These are phyloP conservation scores for Penicillium freii DNA, from an alignment of 2,329 filamentous ascomycete species.

Conservation along the genomic window DNA sequence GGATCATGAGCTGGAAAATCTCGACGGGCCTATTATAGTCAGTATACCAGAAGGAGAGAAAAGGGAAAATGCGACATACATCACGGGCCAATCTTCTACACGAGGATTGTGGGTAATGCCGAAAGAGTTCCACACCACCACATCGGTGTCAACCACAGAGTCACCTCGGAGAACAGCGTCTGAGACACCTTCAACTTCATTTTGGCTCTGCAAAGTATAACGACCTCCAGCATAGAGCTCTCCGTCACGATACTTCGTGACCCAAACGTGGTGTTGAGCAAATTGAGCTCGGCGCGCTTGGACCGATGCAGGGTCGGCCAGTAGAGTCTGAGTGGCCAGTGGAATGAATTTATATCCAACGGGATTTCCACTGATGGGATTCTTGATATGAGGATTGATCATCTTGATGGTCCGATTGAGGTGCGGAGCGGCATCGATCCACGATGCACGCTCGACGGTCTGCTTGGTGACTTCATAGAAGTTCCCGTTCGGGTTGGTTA, in stretches of 20 bases:
- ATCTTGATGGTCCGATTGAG: slow-evolving; percentile 57
- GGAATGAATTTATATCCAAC: slow-evolving; percentile 58
- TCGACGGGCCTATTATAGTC: slow-evolving; percentile 34
- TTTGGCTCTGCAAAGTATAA: slow-evolving; percentile 54
- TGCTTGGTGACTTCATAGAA: slow-evolving; percentile 51
- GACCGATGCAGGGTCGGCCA: slow-evolving; percentile 54
- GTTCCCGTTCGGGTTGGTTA: slow-evolving; percentile 53
- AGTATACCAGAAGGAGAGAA: not conserved
- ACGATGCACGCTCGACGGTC: slow-evolving; percentile 48
- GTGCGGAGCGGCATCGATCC: slow-evolving; percentile 46
- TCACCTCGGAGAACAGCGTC: slow-evolving; percentile 36
- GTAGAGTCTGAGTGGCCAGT: slow-evolving; percentile 56
- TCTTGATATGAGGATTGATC: slow-evolving; percentile 52
- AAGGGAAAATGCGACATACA: slow-evolving; percentile 26
- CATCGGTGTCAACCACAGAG: slow-evolving; percentile 40
- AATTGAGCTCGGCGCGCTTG: slow-evolving; percentile 55
- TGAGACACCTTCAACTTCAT: slow-evolving; percentile 38
- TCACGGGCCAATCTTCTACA: slow-evolving; percentile 47
- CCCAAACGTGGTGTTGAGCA: slow-evolving; percentile 56
- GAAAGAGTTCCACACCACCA: slow-evolving; percentile 47
- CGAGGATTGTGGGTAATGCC: slow-evolving; percentile 48
- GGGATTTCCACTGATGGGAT: slow-evolving; percentile 53
- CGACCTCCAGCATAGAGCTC: slow-evolving; percentile 56
- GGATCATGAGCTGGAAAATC: slow-evolving; percentile 43
- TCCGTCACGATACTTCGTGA: slow-evolving; percentile 52